Conservation (phyloP, 2,329 filamentous ascomycete species). For the Drechslera avenae region DNA sequence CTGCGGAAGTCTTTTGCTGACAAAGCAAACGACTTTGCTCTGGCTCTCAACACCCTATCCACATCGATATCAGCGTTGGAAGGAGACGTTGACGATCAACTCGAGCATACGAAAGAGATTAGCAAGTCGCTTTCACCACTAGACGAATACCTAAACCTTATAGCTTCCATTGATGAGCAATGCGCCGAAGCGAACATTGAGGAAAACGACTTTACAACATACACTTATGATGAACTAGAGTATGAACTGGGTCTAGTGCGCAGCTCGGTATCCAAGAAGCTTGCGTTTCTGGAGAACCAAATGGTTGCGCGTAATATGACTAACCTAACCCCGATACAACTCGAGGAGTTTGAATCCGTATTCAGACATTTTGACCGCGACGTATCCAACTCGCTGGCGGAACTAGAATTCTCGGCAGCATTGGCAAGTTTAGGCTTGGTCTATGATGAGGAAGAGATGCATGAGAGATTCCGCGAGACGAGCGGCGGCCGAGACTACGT, state of each 20-base stretch:
- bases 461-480: conserved; percentile 89
- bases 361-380: conserved; percentile 98
- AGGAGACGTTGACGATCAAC: conserved; percentile 93
- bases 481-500: conserved; percentile 78
- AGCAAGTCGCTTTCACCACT: conserved; percentile 85
- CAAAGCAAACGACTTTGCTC: conserved; percentile 96
- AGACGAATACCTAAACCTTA: conserved; percentile 88
- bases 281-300: conserved; percentile 96
- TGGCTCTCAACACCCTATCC: conserved; percentile 93
- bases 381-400: conserved; percentile 83
- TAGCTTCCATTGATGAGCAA: conserved; percentile 82
- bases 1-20: conserved; percentile 92
- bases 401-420: conserved; percentile 94
- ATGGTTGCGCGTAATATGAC: conserved; percentile 99
- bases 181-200: conserved; percentile 97
- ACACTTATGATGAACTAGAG: conserved; percentile 93
- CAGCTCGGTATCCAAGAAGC: conserved; percentile 91
- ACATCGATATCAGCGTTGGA: conserved; percentile 95
- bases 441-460: conserved; percentile 98
- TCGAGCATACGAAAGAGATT: conserved; percentile 82
- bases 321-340: conserved; percentile 94
- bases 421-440: conserved; percentile 93
- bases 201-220: conserved; percentile 99
- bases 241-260: conserved; percentile 94
- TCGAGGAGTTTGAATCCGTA: conserved; percentile 98